Evolutionary conservation across 495 filamentous ascomycete genomes (phyloP), one percentile per base, ranked within the genome.

Genomic region (Annulohypoxylon moriforme): DNA sequence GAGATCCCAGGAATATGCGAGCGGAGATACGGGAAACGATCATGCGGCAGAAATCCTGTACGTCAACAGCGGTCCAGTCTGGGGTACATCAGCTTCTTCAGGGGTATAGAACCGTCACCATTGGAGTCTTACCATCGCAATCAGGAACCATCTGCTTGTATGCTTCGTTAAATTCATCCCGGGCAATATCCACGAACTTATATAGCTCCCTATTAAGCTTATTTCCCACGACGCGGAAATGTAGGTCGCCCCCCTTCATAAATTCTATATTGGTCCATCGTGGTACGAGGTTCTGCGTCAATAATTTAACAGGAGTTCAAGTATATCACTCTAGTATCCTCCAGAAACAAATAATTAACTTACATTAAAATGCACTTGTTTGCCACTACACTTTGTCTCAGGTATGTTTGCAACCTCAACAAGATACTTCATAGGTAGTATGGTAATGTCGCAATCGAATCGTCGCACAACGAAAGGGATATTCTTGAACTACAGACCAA

Each of bases 11-110:
- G 44, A 86, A 86, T 4, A 81, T 72, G 6, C 81, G 67, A 4
- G 81, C 78, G 0, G 83, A 82, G 22, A 85, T 14, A 5, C 80
- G 81, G 18, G 83, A 81, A 7, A 87, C 75, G 4, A 84, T 18
- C 47, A 60, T 70, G 8, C 40, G 40, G 4, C 4, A 10, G 13
- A 46, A 10, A 4, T 4, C 4, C 16, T 46, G 40, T 4, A 46
- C 16, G 16, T 46, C 40, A 14, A 46, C 40, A 4, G 8, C 40
- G 9, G 16, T 18, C 40, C 40, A 46, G 40, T 46, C 40, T 46
- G 16, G 13, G 4, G 13, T 18, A 13, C 4, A 3, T 46, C 16
- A 14, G 40, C 40, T 18, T 14, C 4, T 4, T 4, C 4, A 4
- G 4, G 3, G 4, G 40, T 4, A 4, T 14, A 46, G 3, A 46